phyloP scores from a whole-genome alignment of 148 eudicot species.

The Simmondsia chinensis region DNA sequence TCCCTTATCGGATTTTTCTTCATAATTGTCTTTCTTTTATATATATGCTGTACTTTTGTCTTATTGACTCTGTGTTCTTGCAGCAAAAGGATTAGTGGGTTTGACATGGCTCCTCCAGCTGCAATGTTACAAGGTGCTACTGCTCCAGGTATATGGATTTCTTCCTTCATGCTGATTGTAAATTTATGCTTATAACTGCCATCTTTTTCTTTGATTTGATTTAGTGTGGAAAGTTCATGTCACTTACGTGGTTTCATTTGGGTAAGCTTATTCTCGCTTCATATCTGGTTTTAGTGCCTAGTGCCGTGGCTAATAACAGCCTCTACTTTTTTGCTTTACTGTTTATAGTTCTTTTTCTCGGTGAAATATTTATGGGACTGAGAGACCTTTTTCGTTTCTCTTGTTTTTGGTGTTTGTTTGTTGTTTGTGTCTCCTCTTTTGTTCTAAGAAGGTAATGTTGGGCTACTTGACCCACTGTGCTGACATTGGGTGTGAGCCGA shows the following conservation, averaged over 20 bases:
- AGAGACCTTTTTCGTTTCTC: constrained; percentile 74
- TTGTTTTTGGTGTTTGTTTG: constrained; percentile 96
- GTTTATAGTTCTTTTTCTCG: constrained; percentile 33
- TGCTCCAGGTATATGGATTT: constrained; percentile 49
- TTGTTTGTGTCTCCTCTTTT: constrained; percentile 81
- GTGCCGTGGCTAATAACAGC: constrained; percentile 22
- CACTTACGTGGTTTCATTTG: constrained; percentile 72
- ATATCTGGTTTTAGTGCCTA: constrained; percentile 21
- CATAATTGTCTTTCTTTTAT: constrained; percentile 2
- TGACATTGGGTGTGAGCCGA: constrained; percentile 99
- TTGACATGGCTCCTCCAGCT: constrained; percentile 98
- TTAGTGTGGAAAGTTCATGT: constrained; percentile 75
- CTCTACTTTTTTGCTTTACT: constrained; percentile 14
- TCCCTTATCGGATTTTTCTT: background rate
- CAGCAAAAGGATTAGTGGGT: constrained; percentile 96
- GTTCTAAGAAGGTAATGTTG: constrained; percentile 93
- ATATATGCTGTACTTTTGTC: background rate
- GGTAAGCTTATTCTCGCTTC: constrained; percentile 78
- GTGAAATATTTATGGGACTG: constrained; percentile 61
- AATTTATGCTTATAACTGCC: constrained; percentile 39
- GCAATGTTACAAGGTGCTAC: constrained; percentile 62
- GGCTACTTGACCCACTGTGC: constrained; percentile 97
- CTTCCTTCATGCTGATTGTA: constrained; percentile 9
- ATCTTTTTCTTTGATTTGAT: constrained; percentile 37
- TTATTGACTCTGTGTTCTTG: too few species aligned